Conservation (phyloP, 163 green algal species). For the Scenedesmus sp. region DNA sequence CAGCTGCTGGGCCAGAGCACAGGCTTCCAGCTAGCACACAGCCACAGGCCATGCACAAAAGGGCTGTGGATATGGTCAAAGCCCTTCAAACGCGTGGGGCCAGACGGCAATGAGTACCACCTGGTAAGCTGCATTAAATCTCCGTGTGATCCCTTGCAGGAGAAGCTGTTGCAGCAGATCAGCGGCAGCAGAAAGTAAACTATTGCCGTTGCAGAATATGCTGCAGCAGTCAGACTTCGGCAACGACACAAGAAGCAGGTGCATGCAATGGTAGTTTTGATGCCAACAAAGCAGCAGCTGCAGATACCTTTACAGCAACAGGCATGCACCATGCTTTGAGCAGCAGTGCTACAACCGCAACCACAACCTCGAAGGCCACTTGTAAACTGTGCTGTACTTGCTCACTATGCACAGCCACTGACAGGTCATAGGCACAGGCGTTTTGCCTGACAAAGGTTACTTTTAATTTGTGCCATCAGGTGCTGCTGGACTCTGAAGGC, state of each 20-base stretch:
- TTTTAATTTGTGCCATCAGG: slow-evolving; percentile 55
- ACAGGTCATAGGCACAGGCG: background rate
- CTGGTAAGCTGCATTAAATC: slow-evolving; percentile 64
- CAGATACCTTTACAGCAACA: background rate
- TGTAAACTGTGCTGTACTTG: background rate
- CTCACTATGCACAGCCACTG: background rate
- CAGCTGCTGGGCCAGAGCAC: slow-evolving; percentile 77
- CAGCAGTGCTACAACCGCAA: background rate
- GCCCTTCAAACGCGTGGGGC: slow-evolving; percentile 69
- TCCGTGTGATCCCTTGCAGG: no score
- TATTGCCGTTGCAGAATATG: no score
- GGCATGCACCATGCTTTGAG: background rate
- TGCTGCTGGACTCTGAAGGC: slow-evolving; percentile 97
- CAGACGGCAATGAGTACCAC: slow-evolving; percentile 82
- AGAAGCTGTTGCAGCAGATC: background rate
- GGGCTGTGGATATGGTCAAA: slow-evolving; percentile 94
- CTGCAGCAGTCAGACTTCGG: no score
- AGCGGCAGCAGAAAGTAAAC: background rate
- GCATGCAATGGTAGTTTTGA: no score
- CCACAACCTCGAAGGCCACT: background rate
- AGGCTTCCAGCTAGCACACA: slow-evolving; percentile 75
- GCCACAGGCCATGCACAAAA: slow-evolving; percentile 87
- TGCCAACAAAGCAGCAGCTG: background rate
- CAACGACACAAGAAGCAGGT: no score
- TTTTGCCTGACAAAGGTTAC: background rate